phyloP scores from a whole-genome alignment of 2,329 filamentous ascomycete genomes.

The Ascochyta viciae-villosae region DNA sequence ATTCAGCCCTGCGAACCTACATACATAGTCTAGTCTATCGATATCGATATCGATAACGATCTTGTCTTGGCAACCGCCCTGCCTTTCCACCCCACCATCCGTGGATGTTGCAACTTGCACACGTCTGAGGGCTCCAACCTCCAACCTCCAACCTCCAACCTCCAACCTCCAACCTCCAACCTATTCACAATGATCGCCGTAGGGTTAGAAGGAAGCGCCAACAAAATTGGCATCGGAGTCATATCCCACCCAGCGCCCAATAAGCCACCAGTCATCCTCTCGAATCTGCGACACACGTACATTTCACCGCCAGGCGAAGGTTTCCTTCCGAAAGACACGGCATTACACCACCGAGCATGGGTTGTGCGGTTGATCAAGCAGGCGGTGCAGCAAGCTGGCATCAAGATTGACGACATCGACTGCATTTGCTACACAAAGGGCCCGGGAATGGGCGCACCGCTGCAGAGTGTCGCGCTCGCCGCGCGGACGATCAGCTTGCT shows the following conservation, averaged over 20 bases:
- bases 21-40: slow-evolving; percentile 17
- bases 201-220: slow-evolving; percentile 90
- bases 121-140: slow-evolving; percentile 11
- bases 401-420: slow-evolving; percentile 69
- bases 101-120: slow-evolving; percentile 18
- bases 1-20: slow-evolving; percentile 21
- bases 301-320: slow-evolving; percentile 89
- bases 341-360: slow-evolving; percentile 86
- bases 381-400: slow-evolving; percentile 73
- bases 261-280: slow-evolving; percentile 68
- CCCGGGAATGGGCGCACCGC: slow-evolving; percentile 93
- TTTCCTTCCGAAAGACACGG: slow-evolving; percentile 96
- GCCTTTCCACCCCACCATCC: slow-evolving; percentile 27
- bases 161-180: slow-evolving; percentile 18
- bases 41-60: slow-evolving; percentile 13
- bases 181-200: slow-evolving; percentile 66
- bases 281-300: slow-evolving; percentile 95
- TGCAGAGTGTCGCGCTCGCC: slow-evolving; percentile 84
- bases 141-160: not conserved
- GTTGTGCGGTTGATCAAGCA: slow-evolving; percentile 82
- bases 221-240: slow-evolving; percentile 94
- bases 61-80: slow-evolving; percentile 11
- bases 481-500: slow-evolving; percentile 82
- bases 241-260: slow-evolving; percentile 73
- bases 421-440: slow-evolving; percentile 97